Evolutionary conservation across 768 basidiomycete genomes (phyloP), one percentile per base, ranked within the genome.

Genomic region (Tephrocybe sp.): DNA sequence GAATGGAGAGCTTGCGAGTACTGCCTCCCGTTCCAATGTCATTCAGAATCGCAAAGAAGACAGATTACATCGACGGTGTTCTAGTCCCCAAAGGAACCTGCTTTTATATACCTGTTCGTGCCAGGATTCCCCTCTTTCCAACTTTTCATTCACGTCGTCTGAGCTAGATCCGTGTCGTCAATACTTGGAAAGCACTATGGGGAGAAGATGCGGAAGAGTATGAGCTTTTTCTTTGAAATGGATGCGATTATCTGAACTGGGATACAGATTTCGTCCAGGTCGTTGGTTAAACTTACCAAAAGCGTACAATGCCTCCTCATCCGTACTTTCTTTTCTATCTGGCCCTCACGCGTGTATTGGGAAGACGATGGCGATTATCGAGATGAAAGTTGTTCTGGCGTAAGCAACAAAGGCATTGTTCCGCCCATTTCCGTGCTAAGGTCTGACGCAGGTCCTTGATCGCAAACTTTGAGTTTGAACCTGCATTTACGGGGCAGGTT

Each of bases 141-240:
- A 39, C 9, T 14, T 20, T 52, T 42, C 33, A 14, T 16, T 45
- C 13, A 30, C 11, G 9, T 10, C 12, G 11, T 7, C 22, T 12
- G 12, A 14, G 12, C 4, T 47, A 80, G 77, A 78, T 79, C 45
- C 72, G 75, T 32, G 73, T 72, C 4, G 63, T 78, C 39, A 81
- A 81, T 54, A 78, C 76, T 1, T 76, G 72, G 69, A 73, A 72
- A 46, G 69, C 65, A 11, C 53, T 76, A 10, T 81, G 77, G 78
- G 78, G 78, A 12, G 69, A 71, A 41, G 75, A 81, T 51, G 77
- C 77, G 2, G 75, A 77, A 56, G 72, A 74, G 73, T 76, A 60
- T 26, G 68, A 48, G 31, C 22, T 35, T 45, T 23, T 19, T 8
- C 19, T 48, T 20, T 39, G 51, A 33, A 45, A 13, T 23, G 7